Percentiles rank a stretch among this genome's conserved stretches.
These are phyloP conservation scores for Boeremia lycopersici DNA, from an alignment of 2,329 filamentous ascomycete species.

Conservation along the genomic window DNA sequence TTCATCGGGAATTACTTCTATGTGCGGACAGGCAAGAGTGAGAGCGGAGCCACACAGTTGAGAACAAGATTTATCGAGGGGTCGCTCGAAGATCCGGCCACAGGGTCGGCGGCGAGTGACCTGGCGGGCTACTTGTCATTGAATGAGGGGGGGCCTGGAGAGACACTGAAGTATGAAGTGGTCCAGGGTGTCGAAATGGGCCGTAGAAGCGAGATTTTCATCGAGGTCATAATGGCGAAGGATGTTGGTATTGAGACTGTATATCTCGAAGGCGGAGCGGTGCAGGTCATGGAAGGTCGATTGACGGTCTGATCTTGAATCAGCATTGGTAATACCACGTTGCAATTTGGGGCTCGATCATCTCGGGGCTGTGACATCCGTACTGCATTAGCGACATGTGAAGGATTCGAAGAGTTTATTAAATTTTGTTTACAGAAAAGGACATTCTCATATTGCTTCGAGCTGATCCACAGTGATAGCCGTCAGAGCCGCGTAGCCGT, in stretches of 20 bases:
- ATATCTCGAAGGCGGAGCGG: conserved; percentile 52
- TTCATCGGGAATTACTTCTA: conserved; percentile 67
- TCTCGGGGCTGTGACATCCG: conserved; percentile 5
- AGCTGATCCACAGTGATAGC: conserved; percentile 23
- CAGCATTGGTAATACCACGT: neutral
- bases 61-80: conserved; percentile 67
- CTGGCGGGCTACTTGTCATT: conserved; percentile 54
- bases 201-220: conserved; percentile 55
- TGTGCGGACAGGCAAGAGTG: conserved; percentile 49
- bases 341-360: neutral
- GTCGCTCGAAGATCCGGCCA: conserved; percentile 57
- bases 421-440: conserved; percentile 9
- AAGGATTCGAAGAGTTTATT: conserved; percentile 8
- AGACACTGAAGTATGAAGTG: conserved; percentile 49
- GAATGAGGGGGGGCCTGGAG: conserved; percentile 42
- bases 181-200: conserved; percentile 61
- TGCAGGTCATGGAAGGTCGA: conserved; percentile 48
- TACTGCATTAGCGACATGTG: conserved; percentile 11
- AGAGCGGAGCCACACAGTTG: conserved; percentile 46
- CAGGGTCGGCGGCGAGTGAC: conserved; percentile 57
- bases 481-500: conserved; percentile 24
- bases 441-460: conserved; percentile 19
- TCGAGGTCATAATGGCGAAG: conserved; percentile 52
- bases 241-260: conserved; percentile 48
- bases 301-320: conserved; percentile 26